A percentile compares a stretch with the other conserved stretches of the same genome.
phyloP scores from a whole-genome alignment of 345 rosid species.

The Aethionema arabicum region DNA sequence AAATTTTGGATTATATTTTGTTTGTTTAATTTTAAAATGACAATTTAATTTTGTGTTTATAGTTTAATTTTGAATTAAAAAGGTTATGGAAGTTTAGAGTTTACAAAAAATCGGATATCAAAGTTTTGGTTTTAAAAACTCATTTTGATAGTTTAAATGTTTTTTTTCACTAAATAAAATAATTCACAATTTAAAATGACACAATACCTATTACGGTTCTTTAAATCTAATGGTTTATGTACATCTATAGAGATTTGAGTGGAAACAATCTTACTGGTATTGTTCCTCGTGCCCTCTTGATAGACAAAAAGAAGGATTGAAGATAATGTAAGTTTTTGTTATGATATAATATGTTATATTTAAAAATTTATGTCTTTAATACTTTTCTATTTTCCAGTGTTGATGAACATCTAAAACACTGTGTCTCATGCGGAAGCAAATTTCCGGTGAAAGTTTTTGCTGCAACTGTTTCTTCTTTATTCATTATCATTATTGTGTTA shows the following conservation, averaged over 20 bases:
- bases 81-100: too few species aligned
- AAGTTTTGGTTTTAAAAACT: too few species aligned
- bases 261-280: slow-evolving; percentile 46
- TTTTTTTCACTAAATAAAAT: too few species aligned
- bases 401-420: slow-evolving; percentile 40
- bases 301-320: slow-evolving; percentile 32
- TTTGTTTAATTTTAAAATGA: too few species aligned
- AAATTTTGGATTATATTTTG: too few species aligned
- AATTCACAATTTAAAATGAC: neutral
- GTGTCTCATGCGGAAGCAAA: slow-evolving; percentile 5
- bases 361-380: neutral
- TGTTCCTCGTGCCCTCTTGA: slow-evolving; percentile 42
- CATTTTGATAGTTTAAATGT: too few species aligned
- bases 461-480: slow-evolving; percentile 18
- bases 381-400: slow-evolving; percentile 31
- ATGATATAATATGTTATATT: neutral
- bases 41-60: too few species aligned
- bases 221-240: neutral
- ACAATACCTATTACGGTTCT: neutral
- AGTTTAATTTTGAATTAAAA: too few species aligned
- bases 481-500: slow-evolving; percentile 26
- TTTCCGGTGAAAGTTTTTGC: slow-evolving; percentile 32
- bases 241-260: slow-evolving; percentile 37
- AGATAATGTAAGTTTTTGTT: slow-evolving; percentile 35
- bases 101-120: too few species aligned